Conservation (phyloP, 768 basidiomycete species). For the Boletales sp. region DNA sequence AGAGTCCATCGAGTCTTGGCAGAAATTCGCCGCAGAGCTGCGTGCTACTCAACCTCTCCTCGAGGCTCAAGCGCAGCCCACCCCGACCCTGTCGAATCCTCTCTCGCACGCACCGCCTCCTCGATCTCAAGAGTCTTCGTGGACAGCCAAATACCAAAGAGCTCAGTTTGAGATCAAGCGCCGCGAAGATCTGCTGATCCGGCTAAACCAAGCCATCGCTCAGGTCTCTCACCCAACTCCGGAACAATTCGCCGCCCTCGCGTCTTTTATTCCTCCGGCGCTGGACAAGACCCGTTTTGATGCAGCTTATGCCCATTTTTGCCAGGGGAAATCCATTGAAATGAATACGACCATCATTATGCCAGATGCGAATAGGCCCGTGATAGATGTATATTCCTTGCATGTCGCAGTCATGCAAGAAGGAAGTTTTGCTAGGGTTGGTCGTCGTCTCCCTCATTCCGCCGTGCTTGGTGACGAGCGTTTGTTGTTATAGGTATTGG, state of each 20-base stretch:
- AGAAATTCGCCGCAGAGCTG: conserved; percentile 17
- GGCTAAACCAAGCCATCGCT: conserved; percentile 26
- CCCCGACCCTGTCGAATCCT: background rate
- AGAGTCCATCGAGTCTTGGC: conserved; percentile 25
- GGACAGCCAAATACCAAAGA: conserved; percentile 18
- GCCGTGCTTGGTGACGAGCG: background rate
- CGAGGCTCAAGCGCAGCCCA: conserved; percentile 3
- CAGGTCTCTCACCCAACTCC: conserved; percentile 20
- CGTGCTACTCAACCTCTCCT: conserved; percentile 13
- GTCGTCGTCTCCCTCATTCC: conserved; percentile 8
- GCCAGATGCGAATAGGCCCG: conserved; percentile 23
- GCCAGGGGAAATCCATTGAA: conserved; percentile 23
- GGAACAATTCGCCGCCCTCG: conserved; percentile 24
- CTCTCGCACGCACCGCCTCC: background rate
- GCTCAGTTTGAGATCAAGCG: conserved; percentile 30
- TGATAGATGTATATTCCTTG: conserved; percentile 28
- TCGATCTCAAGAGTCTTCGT: conserved; percentile 15
- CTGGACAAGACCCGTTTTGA: conserved; percentile 29
- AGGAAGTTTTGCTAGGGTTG: conserved; percentile 27
- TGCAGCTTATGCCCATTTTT: conserved; percentile 26
- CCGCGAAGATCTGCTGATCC: conserved; percentile 25
- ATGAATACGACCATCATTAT: conserved; percentile 28
- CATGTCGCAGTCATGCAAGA: conserved; percentile 32
- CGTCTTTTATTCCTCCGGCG: conserved; percentile 26
- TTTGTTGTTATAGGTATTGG: conserved; percentile 16